Percentiles rank a stretch among this genome's conserved stretches.
Evolutionary conservation across 345 rosid species (phyloP).

Genomic region (Citrus medica): DNA sequence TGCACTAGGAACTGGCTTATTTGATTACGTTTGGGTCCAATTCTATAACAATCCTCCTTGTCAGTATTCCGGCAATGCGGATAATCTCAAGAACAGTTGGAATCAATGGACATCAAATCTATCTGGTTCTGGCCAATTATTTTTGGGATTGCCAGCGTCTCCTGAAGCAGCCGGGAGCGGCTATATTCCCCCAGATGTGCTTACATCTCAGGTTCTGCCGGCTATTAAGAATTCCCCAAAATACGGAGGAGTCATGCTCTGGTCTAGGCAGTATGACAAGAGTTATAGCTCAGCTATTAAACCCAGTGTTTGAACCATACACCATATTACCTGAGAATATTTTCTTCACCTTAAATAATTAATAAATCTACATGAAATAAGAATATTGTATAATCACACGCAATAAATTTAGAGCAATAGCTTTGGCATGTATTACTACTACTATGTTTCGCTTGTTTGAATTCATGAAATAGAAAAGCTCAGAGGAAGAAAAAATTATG

Average conservation of each 20-base stretch:
- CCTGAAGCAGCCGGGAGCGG: slow-evolving; percentile 18
- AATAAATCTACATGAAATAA: too few species aligned
- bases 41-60: slow-evolving; percentile 28
- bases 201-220: slow-evolving; percentile 2
- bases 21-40: slow-evolving; percentile 27
- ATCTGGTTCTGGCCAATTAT: background rate
- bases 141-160: slow-evolving; percentile 21
- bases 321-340: too few species aligned
- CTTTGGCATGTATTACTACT: too few species aligned
- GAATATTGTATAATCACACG: too few species aligned
- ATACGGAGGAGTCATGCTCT: slow-evolving; percentile 28
- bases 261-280: background rate
- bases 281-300: background rate
- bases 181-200: background rate
- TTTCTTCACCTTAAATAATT: too few species aligned
- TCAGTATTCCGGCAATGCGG: slow-evolving; percentile 10
- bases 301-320: background rate
- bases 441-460: too few species aligned
- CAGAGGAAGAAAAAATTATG: too few species aligned
- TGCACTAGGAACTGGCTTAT: slow-evolving; percentile 7
- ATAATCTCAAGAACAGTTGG: slow-evolving; percentile 10
- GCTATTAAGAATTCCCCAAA: slow-evolving; percentile 2
- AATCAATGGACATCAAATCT: slow-evolving; percentile 16
- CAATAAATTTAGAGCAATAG: too few species aligned
- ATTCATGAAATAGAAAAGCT: too few species aligned